These are phyloP conservation scores for Hanseniaspora lachancei DNA, from an alignment of 805 yeast genomes.

Conservation along the genomic window DNA sequence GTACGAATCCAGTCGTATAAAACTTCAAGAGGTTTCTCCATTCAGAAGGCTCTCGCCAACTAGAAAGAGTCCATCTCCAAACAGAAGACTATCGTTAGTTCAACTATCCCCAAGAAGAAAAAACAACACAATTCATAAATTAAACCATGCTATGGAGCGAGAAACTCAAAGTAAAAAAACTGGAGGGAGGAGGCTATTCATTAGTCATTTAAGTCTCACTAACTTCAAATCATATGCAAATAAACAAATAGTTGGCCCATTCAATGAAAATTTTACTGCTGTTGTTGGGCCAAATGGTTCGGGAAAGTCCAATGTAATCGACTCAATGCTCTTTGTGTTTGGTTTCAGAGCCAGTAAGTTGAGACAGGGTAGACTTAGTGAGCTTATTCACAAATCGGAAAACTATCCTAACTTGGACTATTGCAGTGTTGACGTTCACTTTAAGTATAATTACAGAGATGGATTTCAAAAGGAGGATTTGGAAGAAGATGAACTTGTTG, in stretches of 20 bases:
- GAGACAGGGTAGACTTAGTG: slow-evolving; percentile 91
- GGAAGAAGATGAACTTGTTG: slow-evolving; percentile 44
- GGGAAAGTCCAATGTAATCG: slow-evolving; percentile 95
- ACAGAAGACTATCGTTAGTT: slow-evolving; percentile 30
- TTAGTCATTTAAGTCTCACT: slow-evolving; percentile 55
- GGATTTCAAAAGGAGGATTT: slow-evolving; percentile 37
- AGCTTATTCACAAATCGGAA: slow-evolving; percentile 83
- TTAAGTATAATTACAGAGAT: slow-evolving; percentile 60
- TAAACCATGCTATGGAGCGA: slow-evolving; percentile 22
- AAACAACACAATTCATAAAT: slow-evolving; percentile 24
- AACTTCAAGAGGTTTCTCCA: not conserved
- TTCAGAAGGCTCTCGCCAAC: slow-evolving; percentile 7
- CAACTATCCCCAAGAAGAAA: slow-evolving; percentile 32
- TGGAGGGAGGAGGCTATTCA: slow-evolving; percentile 46
- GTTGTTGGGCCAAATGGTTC: slow-evolving; percentile 98
- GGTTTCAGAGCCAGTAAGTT: slow-evolving; percentile 93
- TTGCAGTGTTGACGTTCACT: slow-evolving; percentile 87
- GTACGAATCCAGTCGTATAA: not conserved
- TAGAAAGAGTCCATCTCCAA: slow-evolving; percentile 10
- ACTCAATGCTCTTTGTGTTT: slow-evolving; percentile 87
- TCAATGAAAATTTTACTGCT: slow-evolving; percentile 84
- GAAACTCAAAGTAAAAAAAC: slow-evolving; percentile 27
- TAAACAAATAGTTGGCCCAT: slow-evolving; percentile 83
- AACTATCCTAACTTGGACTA: slow-evolving; percentile 48
- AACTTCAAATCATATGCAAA: slow-evolving; percentile 97